Percentiles rank a stretch among this genome's conserved stretches.
phyloP scores from a whole-genome alignment of 2,329 filamentous ascomycete species.

The Colletotrichum noveboracense region DNA sequence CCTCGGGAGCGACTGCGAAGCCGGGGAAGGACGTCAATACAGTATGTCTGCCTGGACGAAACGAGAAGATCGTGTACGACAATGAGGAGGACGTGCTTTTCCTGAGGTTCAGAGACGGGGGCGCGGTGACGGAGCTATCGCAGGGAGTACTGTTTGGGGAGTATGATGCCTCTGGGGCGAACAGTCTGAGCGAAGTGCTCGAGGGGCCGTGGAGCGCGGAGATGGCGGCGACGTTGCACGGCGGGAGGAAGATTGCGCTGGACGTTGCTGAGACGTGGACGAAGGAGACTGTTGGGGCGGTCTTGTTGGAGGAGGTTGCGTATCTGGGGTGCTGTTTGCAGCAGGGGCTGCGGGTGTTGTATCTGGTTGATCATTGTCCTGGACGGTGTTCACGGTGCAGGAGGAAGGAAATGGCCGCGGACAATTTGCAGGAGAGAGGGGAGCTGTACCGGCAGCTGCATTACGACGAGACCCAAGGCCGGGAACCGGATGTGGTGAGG shows the following conservation, averaged over 20 bases:
- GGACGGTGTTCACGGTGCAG: slow-evolving; percentile 29
- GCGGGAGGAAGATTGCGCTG: slow-evolving; percentile 30
- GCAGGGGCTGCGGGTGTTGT: slow-evolving; percentile 32
- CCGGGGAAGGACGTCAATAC: slow-evolving; percentile 20
- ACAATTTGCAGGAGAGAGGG: slow-evolving; percentile 22
- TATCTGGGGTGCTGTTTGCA: slow-evolving; percentile 34
- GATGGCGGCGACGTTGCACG: slow-evolving; percentile 28
- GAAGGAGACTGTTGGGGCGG: slow-evolving; percentile 15
- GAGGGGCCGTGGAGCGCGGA: slow-evolving; percentile 34
- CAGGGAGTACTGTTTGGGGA: slow-evolving; percentile 9
- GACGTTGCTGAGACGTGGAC: slow-evolving; percentile 31
- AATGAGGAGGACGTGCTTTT: slow-evolving; percentile 31
- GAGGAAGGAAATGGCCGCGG: slow-evolving; percentile 5
- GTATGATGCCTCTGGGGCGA: slow-evolving; percentile 3
- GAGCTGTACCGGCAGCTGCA: slow-evolving; percentile 28
- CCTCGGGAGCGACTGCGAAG: not conserved
- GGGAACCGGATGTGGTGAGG: slow-evolving; percentile 31
- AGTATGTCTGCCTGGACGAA: slow-evolving; percentile 29
- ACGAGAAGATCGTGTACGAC: slow-evolving; percentile 26
- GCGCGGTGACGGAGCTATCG: not conserved
- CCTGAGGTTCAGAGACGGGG: slow-evolving; percentile 28
- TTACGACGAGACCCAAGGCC: slow-evolving; percentile 15
- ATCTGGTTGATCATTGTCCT: slow-evolving; percentile 33
- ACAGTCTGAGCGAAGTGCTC: slow-evolving; percentile 22
- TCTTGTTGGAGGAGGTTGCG: slow-evolving; percentile 30